A percentile compares a stretch with the other conserved stretches of the same genome.
Conservation (phyloP, 805 yeast genomes). For the Pichia rugopelliculosa region DNA sequence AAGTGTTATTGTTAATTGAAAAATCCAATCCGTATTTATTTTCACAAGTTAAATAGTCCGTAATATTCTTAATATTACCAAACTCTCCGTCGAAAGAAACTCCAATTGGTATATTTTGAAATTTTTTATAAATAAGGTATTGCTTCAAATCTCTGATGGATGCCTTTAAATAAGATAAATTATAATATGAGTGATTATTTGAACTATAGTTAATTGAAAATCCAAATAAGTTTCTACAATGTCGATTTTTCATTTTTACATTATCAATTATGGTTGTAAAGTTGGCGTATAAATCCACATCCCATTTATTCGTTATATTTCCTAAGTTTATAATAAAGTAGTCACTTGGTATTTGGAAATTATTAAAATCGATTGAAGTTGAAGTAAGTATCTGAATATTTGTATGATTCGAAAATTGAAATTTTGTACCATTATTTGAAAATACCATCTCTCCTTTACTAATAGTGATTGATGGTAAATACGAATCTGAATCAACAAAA, state of each 20-base stretch:
- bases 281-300: conserved; percentile 44
- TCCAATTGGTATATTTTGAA: conserved; percentile 35
- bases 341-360: not conserved
- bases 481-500: not conserved
- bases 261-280: conserved; percentile 72
- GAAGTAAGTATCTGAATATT: not conserved
- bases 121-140: conserved; percentile 41
- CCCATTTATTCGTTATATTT: conserved; percentile 12
- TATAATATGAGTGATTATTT: conserved; percentile 61
- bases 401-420: not conserved
- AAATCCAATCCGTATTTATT: conserved; percentile 2
- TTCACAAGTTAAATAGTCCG: conserved; percentile 14
- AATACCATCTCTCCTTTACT: not conserved
- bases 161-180: conserved; percentile 76
- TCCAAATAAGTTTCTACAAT: conserved; percentile 72
- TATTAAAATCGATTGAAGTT: not conserved
- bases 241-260: conserved; percentile 32
- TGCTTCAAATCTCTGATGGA: conserved; percentile 78
- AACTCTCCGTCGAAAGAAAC: conserved; percentile 4
- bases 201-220: conserved; percentile 91
- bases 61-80: conserved; percentile 1
- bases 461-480: not conserved
- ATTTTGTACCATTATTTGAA: not conserved
- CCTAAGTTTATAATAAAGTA: conserved; percentile 1
- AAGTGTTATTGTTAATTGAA: not conserved